A percentile compares a stretch with the other conserved stretches of the same genome.
These are phyloP conservation scores for Panellus pusillus DNA, from an alignment of 768 basidiomycete genomes.

Conservation along the genomic window DNA sequence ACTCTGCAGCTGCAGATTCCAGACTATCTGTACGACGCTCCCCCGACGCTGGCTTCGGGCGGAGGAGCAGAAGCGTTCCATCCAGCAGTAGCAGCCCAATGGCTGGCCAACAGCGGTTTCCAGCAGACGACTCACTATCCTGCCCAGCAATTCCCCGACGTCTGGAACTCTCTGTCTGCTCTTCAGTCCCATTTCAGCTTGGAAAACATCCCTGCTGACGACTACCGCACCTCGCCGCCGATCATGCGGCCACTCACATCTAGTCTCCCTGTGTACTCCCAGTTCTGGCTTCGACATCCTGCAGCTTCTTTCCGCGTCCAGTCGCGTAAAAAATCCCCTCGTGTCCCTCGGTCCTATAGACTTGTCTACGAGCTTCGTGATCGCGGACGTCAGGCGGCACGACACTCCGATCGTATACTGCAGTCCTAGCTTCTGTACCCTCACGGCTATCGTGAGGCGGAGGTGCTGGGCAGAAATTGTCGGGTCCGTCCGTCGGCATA, in stretches of 20 bases:
- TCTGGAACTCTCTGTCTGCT: too few species aligned
- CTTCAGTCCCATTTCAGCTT: too few species aligned
- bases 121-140: not conserved
- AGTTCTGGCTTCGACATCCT: conserved; percentile 91
- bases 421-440: conserved; percentile 74
- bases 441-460: conserved; percentile 76
- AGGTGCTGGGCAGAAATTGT: conserved; percentile 89
- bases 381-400: conserved; percentile 78
- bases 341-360: conserved; percentile 90
- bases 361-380: conserved; percentile 87
- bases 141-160: too few species aligned
- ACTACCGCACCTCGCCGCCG: not conserved
- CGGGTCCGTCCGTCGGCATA: conserved; percentile 30
- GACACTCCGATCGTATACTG: conserved; percentile 92
- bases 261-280: conserved; percentile 73
- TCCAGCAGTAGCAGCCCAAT: conserved; percentile 40
- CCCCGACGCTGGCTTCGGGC: conserved; percentile 64
- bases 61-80: conserved; percentile 78
- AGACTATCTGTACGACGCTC: conserved; percentile 56
- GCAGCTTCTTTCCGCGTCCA: conserved; percentile 78
- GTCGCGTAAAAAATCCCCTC: conserved; percentile 67
- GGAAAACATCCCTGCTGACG: too few species aligned
- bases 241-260: conserved; percentile 30
- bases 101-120: conserved; percentile 53
- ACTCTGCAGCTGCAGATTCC: conserved; percentile 58